These are phyloP conservation scores for Rosa persica DNA, from an alignment of 306 rosid species.

Conservation along the genomic window DNA sequence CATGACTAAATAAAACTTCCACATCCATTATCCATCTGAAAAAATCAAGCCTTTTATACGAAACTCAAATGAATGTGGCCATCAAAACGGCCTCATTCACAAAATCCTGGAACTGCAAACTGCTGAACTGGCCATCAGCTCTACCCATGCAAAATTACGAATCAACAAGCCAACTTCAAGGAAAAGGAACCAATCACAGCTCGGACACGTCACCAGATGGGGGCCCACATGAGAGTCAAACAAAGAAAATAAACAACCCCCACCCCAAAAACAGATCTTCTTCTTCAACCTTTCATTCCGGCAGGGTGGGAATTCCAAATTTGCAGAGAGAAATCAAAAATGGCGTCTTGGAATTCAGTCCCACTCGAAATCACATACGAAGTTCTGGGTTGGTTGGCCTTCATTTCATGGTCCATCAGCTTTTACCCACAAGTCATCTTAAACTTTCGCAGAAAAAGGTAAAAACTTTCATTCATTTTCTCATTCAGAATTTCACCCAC, in stretches of 20 bases:
- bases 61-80: neutral
- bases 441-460: constrained; percentile 77
- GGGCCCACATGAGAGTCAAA: neutral
- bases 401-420: constrained; percentile 62
- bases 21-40: neutral
- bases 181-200: neutral
- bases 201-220: neutral
- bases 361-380: constrained; percentile 56
- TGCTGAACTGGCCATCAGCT: neutral
- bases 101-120: neutral
- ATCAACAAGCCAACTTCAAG: neutral
- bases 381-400: constrained; percentile 75
- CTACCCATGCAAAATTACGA: neutral
- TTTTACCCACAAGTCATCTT: constrained; percentile 77
- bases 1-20: neutral
- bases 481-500: no score
- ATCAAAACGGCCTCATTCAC: neutral
- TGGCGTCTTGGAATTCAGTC: constrained; percentile 76
- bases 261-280: no score
- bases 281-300: neutral
- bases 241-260: neutral
- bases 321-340: constrained; percentile 14
- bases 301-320: neutral
- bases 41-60: neutral
- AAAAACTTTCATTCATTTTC: neutral